These are phyloP conservation scores for Colletotrichum graminicola DNA, from an alignment of 2,329 filamentous ascomycete species.

Conservation along the genomic window DNA sequence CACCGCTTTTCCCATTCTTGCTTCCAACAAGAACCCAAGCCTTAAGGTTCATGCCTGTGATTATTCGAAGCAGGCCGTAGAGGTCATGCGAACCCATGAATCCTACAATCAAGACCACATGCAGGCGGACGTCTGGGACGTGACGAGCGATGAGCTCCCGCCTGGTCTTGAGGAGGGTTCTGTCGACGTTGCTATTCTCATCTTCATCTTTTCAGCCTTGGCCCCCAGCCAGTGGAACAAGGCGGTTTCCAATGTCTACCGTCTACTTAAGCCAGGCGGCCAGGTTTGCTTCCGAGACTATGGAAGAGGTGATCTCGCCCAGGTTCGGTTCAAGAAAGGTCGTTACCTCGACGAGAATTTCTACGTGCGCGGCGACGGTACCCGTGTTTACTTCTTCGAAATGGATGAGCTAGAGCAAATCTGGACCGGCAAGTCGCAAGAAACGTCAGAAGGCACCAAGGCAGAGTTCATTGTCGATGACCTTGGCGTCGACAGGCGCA, in stretches of 20 bases:
- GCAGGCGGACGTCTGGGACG: slow-evolving; percentile 95
- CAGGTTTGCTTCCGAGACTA: slow-evolving; percentile 96
- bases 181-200: slow-evolving; percentile 92
- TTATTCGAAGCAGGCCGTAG: slow-evolving; percentile 94
- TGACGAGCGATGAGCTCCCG: slow-evolving; percentile 78
- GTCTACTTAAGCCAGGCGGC: slow-evolving; percentile 91
- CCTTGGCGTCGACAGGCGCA: slow-evolving; percentile 85
- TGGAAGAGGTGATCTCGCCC: slow-evolving; percentile 92
- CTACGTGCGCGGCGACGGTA: slow-evolving; percentile 95
- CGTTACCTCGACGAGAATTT: slow-evolving; percentile 97
- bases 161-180: slow-evolving; percentile 81
- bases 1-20: slow-evolving; percentile 91
- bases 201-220: slow-evolving; percentile 97
- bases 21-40: slow-evolving; percentile 83
- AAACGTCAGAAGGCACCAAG: slow-evolving; percentile 46
- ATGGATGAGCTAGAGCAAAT: slow-evolving; percentile 83
- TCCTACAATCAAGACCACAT: slow-evolving; percentile 80
- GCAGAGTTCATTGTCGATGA: slow-evolving; percentile 77
- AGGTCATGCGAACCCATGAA: slow-evolving; percentile 87
- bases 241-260: slow-evolving; percentile 84
- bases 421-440: slow-evolving; percentile 70
- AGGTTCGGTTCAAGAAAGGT: slow-evolving; percentile 97
- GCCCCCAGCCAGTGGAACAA: slow-evolving; percentile 86
- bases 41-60: slow-evolving; percentile 94
- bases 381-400: slow-evolving; percentile 97